Base-by-base conservation (phyloP, 2,329 filamentous ascomycete genomes). In the Phyllosticta citribraziliensis region DNA sequence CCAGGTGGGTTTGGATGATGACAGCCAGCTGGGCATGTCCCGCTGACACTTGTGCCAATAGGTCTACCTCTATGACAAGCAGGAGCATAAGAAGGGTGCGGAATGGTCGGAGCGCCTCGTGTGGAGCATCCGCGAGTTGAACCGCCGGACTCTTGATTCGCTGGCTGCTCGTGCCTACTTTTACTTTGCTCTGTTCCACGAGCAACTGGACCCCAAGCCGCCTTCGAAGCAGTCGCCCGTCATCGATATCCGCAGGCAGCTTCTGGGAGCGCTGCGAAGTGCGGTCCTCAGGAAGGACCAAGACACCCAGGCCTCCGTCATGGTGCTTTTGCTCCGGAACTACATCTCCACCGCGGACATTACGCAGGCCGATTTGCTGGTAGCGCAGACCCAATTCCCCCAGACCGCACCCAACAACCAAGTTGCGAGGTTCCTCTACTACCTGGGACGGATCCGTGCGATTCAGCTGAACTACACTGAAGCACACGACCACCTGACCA, bases 391-490 rank as follows among this genome's bases (percentile, higher is more conserved):
- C 30, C 88, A 94, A 72, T 97, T 99, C 75, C 94, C 94, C 5
- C 84, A 92, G 65, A 91, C 91, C 70, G 94, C 94, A 4, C 91
- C 92, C 66, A 99, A 97, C 79, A 99, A 97, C 75, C 94, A 99
- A 78, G 92, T 99, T 66, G 95, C 94, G 65, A 87, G 94, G 64
- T 99, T 96, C 79, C 82, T 97, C 62, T 99, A 96, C 82, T 99
- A 99, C 75, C 84, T 99, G 12, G 94, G 94, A 64, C 90, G 93
- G 67, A 97, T 97, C 76, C 88, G 94, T 64, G 91, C 94, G 59
- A 96, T 97, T 69, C 94, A 99, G 79, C 83, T 99, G 66, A 88
- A 89, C 67, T 99, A 99, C 79, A 97, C 94, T 9, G 93, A 97
- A 73, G 94, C 94, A 22, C 94, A 99, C 70, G 90, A 95, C 72